These are phyloP conservation scores for sorghum (Sorghum bicolor) DNA, from an alignment of 176 grass and related monocot species.

Conservation along the genomic window DNA sequence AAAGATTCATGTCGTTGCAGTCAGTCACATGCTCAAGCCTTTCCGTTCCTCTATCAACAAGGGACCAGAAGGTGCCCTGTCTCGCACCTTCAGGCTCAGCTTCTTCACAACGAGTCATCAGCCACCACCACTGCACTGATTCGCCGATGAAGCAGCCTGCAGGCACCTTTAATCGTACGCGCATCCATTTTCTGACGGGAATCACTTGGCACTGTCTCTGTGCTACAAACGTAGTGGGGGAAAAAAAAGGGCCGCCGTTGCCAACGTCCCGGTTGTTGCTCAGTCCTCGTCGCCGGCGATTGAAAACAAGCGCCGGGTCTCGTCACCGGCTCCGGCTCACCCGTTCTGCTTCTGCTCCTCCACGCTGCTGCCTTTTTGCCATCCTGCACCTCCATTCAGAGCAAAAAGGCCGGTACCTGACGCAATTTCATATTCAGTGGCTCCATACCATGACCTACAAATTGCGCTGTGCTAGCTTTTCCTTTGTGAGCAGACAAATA, in stretches of 20 bases:
- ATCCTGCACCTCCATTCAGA: background rate
- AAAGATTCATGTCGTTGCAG: too few relatives aligned
- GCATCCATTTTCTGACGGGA: background rate
- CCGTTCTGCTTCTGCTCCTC: background rate
- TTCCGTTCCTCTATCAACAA: too few relatives aligned
- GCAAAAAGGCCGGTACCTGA: background rate
- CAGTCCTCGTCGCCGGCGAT: constrained; percentile 22
- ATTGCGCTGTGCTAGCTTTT: background rate
- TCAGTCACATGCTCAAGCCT: too few relatives aligned
- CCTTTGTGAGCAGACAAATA: background rate
- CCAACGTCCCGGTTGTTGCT: constrained; percentile 10
- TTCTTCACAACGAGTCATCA: too few relatives aligned
- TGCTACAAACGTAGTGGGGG: background rate
- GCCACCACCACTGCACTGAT: too few relatives aligned
- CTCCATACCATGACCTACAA: background rate
- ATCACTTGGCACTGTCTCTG: background rate
- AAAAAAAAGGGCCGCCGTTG: background rate
- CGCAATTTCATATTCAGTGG: background rate
- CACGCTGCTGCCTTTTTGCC: background rate
- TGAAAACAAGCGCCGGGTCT: constrained; percentile 18
- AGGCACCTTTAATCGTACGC: too few relatives aligned
- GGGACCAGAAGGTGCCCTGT: too few relatives aligned
- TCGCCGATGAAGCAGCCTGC: too few relatives aligned
- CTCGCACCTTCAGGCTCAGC: too few relatives aligned
- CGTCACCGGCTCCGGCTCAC: background rate